Evolutionary conservation across 805 yeast species (phyloP).

Genomic region (Ogataea methanolica): DNA sequence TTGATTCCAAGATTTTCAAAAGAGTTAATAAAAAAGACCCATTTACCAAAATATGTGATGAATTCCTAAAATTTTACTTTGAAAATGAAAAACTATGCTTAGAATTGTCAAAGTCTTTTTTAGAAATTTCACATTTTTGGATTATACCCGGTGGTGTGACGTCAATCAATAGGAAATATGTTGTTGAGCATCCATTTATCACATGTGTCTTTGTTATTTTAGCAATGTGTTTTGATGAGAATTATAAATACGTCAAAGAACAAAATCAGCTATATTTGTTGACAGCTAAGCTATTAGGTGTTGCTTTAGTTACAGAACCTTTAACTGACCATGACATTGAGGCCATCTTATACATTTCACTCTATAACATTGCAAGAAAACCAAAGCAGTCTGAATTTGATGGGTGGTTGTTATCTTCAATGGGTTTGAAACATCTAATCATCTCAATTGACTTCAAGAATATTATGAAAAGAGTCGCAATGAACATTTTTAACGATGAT

Average conservation of each 20-base stretch:
- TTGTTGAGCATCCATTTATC: slow-evolving; percentile 47
- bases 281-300: slow-evolving; percentile 46
- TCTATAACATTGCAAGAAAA: slow-evolving; percentile 51
- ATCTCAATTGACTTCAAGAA: slow-evolving; percentile 41
- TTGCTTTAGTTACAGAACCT: slow-evolving; percentile 46
- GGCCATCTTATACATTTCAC: slow-evolving; percentile 49
- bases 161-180: slow-evolving; percentile 41
- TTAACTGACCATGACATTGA: slow-evolving; percentile 57
- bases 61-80: slow-evolving; percentile 43
- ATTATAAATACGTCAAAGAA: slow-evolving; percentile 42
- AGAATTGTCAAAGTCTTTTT: slow-evolving; percentile 41
- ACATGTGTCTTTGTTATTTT: slow-evolving; percentile 49
- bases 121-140: slow-evolving; percentile 55
- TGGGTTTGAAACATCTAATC: slow-evolving; percentile 46
- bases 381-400: slow-evolving; percentile 50
- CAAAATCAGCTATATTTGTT: slow-evolving; percentile 43
- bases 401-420: slow-evolving; percentile 47
- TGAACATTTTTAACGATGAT: slow-evolving; percentile 21
- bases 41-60: slow-evolving; percentile 33
- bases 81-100: slow-evolving; percentile 40
- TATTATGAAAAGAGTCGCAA: slow-evolving; percentile 34
- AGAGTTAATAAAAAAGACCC: slow-evolving; percentile 26
- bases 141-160: slow-evolving; percentile 59
- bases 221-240: slow-evolving; percentile 54
- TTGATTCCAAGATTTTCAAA: slow-evolving; percentile 25